A percentile compares a stretch with the other conserved stretches of the same genome.
These are phyloP conservation scores for Hypoxylon sp. DNA, from an alignment of 2,329 filamentous ascomycete species.

Conservation along the genomic window DNA sequence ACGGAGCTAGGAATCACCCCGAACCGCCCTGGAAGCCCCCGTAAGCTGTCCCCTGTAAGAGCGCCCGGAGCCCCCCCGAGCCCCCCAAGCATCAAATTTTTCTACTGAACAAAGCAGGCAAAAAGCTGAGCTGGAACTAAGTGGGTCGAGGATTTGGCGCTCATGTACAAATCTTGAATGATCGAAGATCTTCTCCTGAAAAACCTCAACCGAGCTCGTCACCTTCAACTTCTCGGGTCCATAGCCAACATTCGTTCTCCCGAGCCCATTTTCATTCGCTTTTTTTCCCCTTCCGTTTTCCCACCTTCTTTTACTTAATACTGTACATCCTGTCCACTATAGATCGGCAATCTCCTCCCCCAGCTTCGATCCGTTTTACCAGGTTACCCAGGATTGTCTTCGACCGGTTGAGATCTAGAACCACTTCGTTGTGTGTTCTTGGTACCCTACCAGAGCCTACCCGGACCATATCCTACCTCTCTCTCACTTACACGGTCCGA, in stretches of 20 bases:
- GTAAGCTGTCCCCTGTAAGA: too few species aligned
- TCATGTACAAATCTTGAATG: slow-evolving; percentile 35
- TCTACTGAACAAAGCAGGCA: too few species aligned
- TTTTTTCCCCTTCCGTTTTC: not conserved
- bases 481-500: not conserved
- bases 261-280: slow-evolving; percentile 19
- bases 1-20: too few species aligned
- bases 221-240: slow-evolving; percentile 6
- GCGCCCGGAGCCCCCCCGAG: slow-evolving; percentile 11
- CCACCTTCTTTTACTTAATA: not conserved
- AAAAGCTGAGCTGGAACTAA: slow-evolving; percentile 23
- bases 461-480: too few species aligned
- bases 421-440: slow-evolving; percentile 31
- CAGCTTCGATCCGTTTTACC: slow-evolving; percentile 21
- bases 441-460: too few species aligned
- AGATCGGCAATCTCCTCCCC: slow-evolving; percentile 20
- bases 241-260: slow-evolving; percentile 19
- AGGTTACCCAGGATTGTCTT: slow-evolving; percentile 13
- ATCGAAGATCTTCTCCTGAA: slow-evolving; percentile 36
- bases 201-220: slow-evolving; percentile 10
- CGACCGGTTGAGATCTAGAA: slow-evolving; percentile 25
- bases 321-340: too few species aligned
- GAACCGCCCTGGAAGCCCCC: slow-evolving; percentile 30
- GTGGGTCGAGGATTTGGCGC: slow-evolving; percentile 28
- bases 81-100: slow-evolving; percentile 27